Conservation (phyloP, 129 eudicot genomes). For the Sambucus nigra region DNA sequence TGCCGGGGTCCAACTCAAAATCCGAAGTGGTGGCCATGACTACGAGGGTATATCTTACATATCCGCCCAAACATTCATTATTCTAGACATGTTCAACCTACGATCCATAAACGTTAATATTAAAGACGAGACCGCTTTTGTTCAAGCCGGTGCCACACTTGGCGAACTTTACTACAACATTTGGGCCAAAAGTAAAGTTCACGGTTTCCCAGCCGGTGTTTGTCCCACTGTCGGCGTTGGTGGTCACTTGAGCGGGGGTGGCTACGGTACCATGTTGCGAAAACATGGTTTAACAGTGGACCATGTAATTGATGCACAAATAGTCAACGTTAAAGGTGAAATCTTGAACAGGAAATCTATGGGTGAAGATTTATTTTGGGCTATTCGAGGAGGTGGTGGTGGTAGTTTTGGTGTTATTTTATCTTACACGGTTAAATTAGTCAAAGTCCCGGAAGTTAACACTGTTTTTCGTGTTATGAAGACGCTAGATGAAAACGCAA, state of each 20-base stretch:
- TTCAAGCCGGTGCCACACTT: constrained; percentile 29
- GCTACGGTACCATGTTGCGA: constrained; percentile 34
- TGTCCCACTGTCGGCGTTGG: constrained; percentile 32
- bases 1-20: constrained; percentile 19
- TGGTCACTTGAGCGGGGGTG: constrained; percentile 32
- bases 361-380: constrained; percentile 41
- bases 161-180: constrained; percentile 31
- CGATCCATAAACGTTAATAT: constrained; percentile 14
- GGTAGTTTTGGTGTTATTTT: constrained; percentile 32
- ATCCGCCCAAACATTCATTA: constrained; percentile 16
- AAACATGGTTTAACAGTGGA: constrained; percentile 30
- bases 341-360: constrained; percentile 24
- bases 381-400: constrained; percentile 35
- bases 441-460: constrained; percentile 18
- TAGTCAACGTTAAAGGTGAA: constrained; percentile 22
- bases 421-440: constrained; percentile 21
- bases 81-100: constrained; percentile 32
- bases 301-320: constrained; percentile 26
- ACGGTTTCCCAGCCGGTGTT: constrained; percentile 32
- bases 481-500: constrained; percentile 19
- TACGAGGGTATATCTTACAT: constrained; percentile 30
- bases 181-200: constrained; percentile 31
- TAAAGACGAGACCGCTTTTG: constrained; percentile 15
- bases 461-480: constrained; percentile 27
- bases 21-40: constrained; percentile 39